These are phyloP conservation scores for Russula foetens DNA, from an alignment of 768 basidiomycete genomes.

Conservation along the genomic window DNA sequence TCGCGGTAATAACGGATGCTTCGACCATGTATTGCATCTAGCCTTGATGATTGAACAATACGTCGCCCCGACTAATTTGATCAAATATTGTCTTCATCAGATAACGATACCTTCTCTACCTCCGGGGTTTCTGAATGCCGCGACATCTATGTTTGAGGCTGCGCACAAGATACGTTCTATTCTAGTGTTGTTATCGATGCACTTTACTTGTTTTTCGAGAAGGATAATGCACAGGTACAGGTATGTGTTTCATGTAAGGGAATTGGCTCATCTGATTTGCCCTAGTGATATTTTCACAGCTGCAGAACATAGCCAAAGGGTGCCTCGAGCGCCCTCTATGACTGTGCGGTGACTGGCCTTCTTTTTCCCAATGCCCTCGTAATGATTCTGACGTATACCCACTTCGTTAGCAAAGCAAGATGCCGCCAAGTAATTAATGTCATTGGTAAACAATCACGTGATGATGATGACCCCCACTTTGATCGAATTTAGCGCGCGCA, in stretches of 20 bases:
- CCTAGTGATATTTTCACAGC: too few species aligned
- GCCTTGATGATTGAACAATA: background rate
- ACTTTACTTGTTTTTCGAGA: background rate
- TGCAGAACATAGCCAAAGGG: too few species aligned
- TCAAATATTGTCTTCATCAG: background rate
- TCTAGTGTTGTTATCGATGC: background rate
- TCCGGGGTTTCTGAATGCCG: background rate
- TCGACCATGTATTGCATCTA: background rate
- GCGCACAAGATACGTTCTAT: background rate
- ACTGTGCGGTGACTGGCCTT: too few species aligned
- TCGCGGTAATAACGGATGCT: background rate
- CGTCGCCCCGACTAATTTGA: background rate
- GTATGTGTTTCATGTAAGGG: background rate
- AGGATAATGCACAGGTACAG: background rate
- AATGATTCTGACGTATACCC: background rate
- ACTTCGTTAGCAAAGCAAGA: background rate
- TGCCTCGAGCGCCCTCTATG: too few species aligned
- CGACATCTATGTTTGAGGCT: background rate
- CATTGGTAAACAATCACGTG: constrained; percentile 2
- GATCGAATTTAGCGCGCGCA: background rate
- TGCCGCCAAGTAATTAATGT: too few species aligned
- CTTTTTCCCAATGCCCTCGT: too few species aligned
- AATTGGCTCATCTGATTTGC: too few species aligned
- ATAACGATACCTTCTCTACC: background rate
- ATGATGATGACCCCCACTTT: background rate